A percentile compares a stretch with the other conserved stretches of the same genome.
phyloP scores from a whole-genome alignment of 495 filamentous ascomycete species.

The Aspergillus kassunensis region DNA sequence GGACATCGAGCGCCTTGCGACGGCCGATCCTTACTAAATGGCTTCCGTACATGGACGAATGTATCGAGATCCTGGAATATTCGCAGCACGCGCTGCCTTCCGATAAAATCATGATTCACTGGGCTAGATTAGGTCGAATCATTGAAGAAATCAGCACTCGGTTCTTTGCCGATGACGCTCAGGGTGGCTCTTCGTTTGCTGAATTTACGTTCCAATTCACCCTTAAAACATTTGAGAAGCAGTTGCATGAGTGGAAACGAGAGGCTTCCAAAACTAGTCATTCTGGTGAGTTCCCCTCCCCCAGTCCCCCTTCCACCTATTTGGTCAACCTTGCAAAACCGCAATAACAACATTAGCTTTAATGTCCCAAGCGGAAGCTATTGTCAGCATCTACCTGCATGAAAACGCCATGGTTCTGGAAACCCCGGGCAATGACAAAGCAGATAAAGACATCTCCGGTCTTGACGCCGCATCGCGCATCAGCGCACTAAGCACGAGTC shows the following conservation, averaged over 20 bases:
- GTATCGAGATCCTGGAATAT: conserved; percentile 66
- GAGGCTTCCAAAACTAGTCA: conserved; percentile 47
- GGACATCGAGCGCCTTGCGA: conserved; percentile 71
- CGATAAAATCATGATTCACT: conserved; percentile 69
- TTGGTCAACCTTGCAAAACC: too few relatives aligned
- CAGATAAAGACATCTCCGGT: conserved; percentile 25
- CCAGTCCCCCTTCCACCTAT: not conserved
- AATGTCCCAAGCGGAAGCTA: conserved; percentile 30
- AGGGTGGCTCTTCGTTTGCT: conserved; percentile 58
- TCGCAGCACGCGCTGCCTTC: conserved; percentile 67
- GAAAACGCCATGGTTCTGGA: conserved; percentile 80
- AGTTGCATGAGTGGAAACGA: conserved; percentile 64
- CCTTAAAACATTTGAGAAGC: conserved; percentile 69
- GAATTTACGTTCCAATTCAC: conserved; percentile 72
- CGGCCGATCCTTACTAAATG: conserved; percentile 80
- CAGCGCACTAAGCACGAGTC: conserved; percentile 65
- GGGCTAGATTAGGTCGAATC: conserved; percentile 72
- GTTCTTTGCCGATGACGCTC: conserved; percentile 73
- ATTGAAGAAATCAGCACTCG: conserved; percentile 75
- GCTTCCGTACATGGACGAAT: conserved; percentile 83
- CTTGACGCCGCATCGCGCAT: conserved; percentile 61
- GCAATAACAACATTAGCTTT: conserved; percentile 21
- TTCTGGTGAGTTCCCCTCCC: conserved; percentile 20
- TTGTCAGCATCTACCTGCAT: conserved; percentile 77
- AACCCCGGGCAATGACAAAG: conserved; percentile 42